A percentile compares a stretch with the other conserved stretches of the same genome.
Evolutionary conservation across 1,139 yeast species (phyloP).

Genomic region (Scheffersomyces segobiensis): DNA sequence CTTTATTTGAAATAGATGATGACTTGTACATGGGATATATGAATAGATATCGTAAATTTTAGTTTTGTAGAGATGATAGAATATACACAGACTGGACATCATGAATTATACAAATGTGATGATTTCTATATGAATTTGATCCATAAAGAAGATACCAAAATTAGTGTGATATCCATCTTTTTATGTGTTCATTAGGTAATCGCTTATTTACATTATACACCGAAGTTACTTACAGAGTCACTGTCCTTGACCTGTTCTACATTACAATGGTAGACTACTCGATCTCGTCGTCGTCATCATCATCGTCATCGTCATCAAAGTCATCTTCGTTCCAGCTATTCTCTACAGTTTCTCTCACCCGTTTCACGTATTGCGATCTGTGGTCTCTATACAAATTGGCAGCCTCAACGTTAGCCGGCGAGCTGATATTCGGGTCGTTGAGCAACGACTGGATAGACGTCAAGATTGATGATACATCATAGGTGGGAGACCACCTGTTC

Average conservation of each 20-base stretch:
- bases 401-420: slow-evolving; percentile 98
- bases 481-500: slow-evolving; percentile 98
- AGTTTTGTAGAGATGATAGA: neutral
- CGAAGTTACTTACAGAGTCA: neutral
- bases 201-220: neutral
- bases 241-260: neutral
- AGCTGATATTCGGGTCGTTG: slow-evolving; percentile 93
- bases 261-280: neutral
- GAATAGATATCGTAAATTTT: neutral
- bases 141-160: neutral
- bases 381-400: slow-evolving; percentile 95
- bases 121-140: neutral
- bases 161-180: neutral
- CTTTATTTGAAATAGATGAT: slow-evolving; percentile 36
- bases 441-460: slow-evolving; percentile 85
- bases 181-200: neutral
- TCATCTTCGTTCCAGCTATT: slow-evolving; percentile 75
- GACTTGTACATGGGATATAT: neutral
- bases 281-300: slow-evolving; percentile 44
- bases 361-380: slow-evolving; percentile 83
- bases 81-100: neutral
- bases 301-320: slow-evolving; percentile 65
- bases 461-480: slow-evolving; percentile 94
- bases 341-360: slow-evolving; percentile 94
- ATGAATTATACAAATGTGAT: no score